phyloP scores from a whole-genome alignment of 495 filamentous ascomycete genomes.

The Cudoniella acicularis region DNA sequence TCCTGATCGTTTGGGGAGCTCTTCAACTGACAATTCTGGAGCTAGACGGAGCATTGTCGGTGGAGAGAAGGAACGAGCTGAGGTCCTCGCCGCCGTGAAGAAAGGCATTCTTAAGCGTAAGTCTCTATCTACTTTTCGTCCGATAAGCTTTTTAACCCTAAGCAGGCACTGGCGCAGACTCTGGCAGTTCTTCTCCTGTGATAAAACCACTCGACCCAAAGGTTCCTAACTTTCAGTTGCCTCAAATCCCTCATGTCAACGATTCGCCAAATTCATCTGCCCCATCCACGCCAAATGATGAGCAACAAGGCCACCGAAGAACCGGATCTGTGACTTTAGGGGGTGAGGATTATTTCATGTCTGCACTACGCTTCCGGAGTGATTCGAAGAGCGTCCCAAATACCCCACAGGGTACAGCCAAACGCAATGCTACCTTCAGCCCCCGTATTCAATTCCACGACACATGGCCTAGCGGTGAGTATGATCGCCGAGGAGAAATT shows the following conservation, averaged over 20 bases:
- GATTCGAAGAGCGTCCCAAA: constrained; percentile 73
- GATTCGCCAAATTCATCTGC: constrained; percentile 80
- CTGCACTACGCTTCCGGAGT: constrained; percentile 61
- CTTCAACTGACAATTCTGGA: constrained; percentile 53
- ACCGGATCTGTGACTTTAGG: constrained; percentile 67
- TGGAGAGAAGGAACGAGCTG: constrained; percentile 84
- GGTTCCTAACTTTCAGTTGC: constrained; percentile 46
- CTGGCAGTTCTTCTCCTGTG: constrained; percentile 65
- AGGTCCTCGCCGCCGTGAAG: constrained; percentile 82
- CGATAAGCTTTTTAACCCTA: constrained; percentile 13
- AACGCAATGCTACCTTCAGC: constrained; percentile 83
- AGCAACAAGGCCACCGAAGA: constrained; percentile 57
- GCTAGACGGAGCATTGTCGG: constrained; percentile 84
- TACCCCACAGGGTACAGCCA: constrained; percentile 62
- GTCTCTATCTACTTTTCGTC: constrained; percentile 29
- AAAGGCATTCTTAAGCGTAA: constrained; percentile 95
- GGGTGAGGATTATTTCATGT: constrained; percentile 84
- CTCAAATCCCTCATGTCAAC: constrained; percentile 53
- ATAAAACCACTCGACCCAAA: constrained; percentile 50
- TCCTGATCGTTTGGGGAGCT: constrained; percentile 46
- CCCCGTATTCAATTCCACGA: constrained; percentile 93
- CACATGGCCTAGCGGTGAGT: constrained; percentile 92
- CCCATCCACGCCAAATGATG: constrained; percentile 78
- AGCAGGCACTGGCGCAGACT: constrained; percentile 54
- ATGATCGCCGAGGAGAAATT: constrained; percentile 93